A percentile compares a stretch with the other conserved stretches of the same genome.
Evolutionary conservation across 495 filamentous ascomycete species (phyloP).

Genomic region (Talaromyces borbonicus): DNA sequence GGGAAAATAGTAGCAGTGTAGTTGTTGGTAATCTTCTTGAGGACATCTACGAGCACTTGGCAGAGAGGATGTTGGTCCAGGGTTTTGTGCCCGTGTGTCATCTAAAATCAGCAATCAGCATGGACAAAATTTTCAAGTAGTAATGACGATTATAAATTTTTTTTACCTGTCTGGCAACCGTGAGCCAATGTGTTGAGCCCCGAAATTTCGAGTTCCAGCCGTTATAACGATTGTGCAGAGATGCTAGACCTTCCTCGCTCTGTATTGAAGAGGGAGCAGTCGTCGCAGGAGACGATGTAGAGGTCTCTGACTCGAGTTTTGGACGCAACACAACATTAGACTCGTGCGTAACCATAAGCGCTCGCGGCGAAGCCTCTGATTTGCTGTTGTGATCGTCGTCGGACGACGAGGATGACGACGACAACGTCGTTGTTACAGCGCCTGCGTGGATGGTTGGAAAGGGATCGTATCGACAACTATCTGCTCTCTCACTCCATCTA

Average conservation of each 20-base stretch:
- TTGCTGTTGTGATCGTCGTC: not conserved
- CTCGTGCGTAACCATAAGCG: not conserved
- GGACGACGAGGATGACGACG: no score
- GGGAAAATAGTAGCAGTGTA: not conserved
- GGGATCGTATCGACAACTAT: conserved; percentile 3
- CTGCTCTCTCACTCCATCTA: conserved; percentile 6
- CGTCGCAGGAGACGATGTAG: not conserved
- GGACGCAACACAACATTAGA: not conserved
- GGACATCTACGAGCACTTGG: not conserved
- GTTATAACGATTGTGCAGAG: not conserved
- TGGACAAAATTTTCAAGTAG: not conserved
- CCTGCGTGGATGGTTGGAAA: not conserved
- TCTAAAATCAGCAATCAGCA: not conserved
- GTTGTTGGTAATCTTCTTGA: not conserved
- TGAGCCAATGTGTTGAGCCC: conserved; percentile 8
- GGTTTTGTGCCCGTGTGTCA: not conserved
- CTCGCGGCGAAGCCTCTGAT: not conserved
- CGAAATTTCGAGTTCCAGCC: conserved; percentile 6
- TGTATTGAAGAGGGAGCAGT: not conserved
- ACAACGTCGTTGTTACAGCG: no score
- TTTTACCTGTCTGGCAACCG: conserved; percentile 4
- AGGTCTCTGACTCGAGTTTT: not conserved
- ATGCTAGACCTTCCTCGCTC: not conserved
- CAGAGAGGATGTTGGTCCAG: not conserved
- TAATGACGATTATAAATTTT: not conserved